Conservation (phyloP, 345 rosid genomes). For the Psidium friedrichsthalianum region DNA sequence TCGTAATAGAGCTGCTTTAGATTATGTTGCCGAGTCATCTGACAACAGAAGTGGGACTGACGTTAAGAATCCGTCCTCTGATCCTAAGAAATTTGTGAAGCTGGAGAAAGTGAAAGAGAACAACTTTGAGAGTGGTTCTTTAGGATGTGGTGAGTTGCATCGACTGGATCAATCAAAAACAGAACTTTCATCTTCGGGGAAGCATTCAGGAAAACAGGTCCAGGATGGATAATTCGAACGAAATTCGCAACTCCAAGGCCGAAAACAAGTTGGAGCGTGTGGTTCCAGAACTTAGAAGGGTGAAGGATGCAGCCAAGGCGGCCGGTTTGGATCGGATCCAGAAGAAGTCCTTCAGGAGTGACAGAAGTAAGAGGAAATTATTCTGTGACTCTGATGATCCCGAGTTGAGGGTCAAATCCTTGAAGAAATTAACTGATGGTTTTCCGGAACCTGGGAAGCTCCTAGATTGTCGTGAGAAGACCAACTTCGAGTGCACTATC, state of each 20-base stretch:
- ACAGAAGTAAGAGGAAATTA: slow-evolving; percentile 11
- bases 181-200: neutral
- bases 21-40: slow-evolving; percentile 22
- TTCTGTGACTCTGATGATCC: neutral
- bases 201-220: neutral
- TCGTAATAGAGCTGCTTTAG: slow-evolving; percentile 9
- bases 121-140: neutral
- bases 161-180: neutral
- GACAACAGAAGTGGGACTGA: slow-evolving; percentile 9
- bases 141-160: neutral
- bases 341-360: neutral
- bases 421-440: neutral
- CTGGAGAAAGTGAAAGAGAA: neutral
- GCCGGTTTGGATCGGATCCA: neutral
- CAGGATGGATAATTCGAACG: neutral
- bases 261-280: neutral
- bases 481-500: slow-evolving; percentile 53
- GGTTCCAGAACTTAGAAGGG: neutral
- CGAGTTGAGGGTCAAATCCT: neutral
- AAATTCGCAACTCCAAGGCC: neutral
- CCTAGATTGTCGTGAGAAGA: slow-evolving; percentile 9
- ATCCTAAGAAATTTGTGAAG: neutral
- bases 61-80: neutral
- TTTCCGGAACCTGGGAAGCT: slow-evolving; percentile 6
- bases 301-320: neutral